Evolutionary conservation across 2,329 filamentous ascomycete species (phyloP), one percentile per base, ranked within the genome.

Genomic region (Claviceps sp.): DNA sequence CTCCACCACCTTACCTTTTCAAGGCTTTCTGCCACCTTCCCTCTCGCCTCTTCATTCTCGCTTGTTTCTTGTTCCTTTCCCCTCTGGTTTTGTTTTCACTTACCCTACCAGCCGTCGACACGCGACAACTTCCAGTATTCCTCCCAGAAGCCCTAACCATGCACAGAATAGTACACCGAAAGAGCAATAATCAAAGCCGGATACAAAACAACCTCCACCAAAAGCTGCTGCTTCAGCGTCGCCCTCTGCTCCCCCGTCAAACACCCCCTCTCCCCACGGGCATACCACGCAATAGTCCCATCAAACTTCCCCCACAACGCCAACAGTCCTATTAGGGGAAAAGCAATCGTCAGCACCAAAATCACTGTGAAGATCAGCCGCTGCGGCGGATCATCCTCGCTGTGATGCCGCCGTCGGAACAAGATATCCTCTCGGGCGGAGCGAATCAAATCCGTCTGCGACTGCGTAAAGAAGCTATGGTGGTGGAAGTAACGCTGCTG

Each of bases 291-390:
- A 30, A 78, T 66, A 0, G 68, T 68, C 1, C 65, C 62, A 55
- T 75, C 68, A 46, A 77, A 71, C 13, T 62, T 66, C 11, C 74
- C 73, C 9, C 59, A 63, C 26, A 75, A 65, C 1, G 72, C 70
- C 7, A 77, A 58, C 0, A 74, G 53, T 0, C 72, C 69, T 9
- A 74, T 61, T 47, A 78, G 72, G 0, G 76, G 76, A n/a, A 78
- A 66, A 6, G 64, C 42, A 1, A 72, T 51, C 18, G 69, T 70
- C 43, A 74, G 47, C 0, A 62, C 34, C 45, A 69, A 58, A 55
- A 75, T 67, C 13, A 60, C 44, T 8, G 62, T 57, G 56, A 75
- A 77, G 50, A 71, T 68, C 0, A 54, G 51, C 3, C 57, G 60
- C 18, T 69, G 68, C 13, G 63, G 63, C 16, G 55, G 55, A 14